Percentiles rank a stretch among this genome's conserved stretches.
phyloP scores from a whole-genome alignment of 352 stramenopile species.

The Lagenidium giganteum region DNA sequence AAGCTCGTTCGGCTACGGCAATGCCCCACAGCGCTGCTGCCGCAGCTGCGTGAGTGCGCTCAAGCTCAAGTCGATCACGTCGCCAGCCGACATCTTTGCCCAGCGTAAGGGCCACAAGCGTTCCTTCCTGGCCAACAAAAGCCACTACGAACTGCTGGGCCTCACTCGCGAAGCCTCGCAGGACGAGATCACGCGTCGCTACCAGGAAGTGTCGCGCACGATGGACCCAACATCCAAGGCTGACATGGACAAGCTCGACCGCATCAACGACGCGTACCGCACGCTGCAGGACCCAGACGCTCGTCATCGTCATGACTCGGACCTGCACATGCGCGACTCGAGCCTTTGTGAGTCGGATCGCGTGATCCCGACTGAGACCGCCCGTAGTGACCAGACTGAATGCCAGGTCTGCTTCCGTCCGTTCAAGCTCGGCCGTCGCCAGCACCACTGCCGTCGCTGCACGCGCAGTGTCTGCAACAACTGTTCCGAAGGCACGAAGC shows the following conservation, averaged over 20 bases:
- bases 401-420: slow-evolving; percentile 86
- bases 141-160: slow-evolving; percentile 66
- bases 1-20: slow-evolving; percentile 75
- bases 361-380: slow-evolving; percentile 68
- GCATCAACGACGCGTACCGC: slow-evolving; percentile 77
- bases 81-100: slow-evolving; percentile 79
- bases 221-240: slow-evolving; percentile 61
- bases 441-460: slow-evolving; percentile 82
- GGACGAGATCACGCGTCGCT: slow-evolving; percentile 74
- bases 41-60: slow-evolving; percentile 77
- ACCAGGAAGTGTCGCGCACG: slow-evolving; percentile 61
- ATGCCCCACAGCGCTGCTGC: slow-evolving; percentile 69
- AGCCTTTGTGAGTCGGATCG: slow-evolving; percentile 25
- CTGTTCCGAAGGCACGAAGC: slow-evolving; percentile 78
- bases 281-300: slow-evolving; percentile 59
- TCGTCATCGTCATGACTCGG: slow-evolving; percentile 56
- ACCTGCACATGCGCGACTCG: slow-evolving; percentile 46
- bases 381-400: slow-evolving; percentile 80
- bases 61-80: slow-evolving; percentile 84
- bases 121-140: slow-evolving; percentile 33
- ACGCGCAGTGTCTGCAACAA: slow-evolving; percentile 82
- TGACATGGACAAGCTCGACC: slow-evolving; percentile 64
- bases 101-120: slow-evolving; percentile 61
- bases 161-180: slow-evolving; percentile 58
- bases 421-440: slow-evolving; percentile 78